Conservation (phyloP, 2,329 filamentous ascomycete genomes). For the Venturia pyrina region DNA sequence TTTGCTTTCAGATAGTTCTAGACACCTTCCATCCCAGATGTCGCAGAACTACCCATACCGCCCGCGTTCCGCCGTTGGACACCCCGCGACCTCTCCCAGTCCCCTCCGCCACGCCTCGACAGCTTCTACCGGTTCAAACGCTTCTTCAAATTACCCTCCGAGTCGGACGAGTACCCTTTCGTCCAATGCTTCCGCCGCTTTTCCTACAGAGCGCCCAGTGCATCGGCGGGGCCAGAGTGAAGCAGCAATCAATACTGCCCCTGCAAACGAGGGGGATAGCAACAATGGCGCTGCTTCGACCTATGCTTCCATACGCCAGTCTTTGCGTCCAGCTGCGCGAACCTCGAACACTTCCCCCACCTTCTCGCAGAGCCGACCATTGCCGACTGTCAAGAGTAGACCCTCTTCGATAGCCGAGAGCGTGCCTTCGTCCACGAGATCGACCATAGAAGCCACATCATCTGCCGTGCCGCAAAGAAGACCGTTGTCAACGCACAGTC, state of each 20-base stretch:
- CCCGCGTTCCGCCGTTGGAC: slow-evolving; percentile 29
- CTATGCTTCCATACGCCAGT: slow-evolving; percentile 65
- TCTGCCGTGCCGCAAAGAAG: neutral
- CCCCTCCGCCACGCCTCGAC: slow-evolving; percentile 55
- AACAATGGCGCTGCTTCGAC: slow-evolving; percentile 47
- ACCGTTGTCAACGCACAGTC: slow-evolving; percentile 2
- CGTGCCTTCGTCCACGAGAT: neutral
- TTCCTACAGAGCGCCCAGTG: slow-evolving; percentile 30
- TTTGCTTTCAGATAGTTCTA: neutral
- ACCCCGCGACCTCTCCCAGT: slow-evolving; percentile 32
- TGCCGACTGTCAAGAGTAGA: neutral
- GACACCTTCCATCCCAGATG: neutral
- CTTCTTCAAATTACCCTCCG: slow-evolving; percentile 53
- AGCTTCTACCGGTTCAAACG: slow-evolving; percentile 60
- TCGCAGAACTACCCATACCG: slow-evolving; percentile 18
- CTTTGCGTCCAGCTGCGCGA: slow-evolving; percentile 49
- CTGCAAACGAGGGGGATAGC: slow-evolving; percentile 35
- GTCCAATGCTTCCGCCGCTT: slow-evolving; percentile 58
- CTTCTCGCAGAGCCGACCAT: neutral
- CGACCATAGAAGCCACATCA: neutral
- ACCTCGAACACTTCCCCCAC: neutral
- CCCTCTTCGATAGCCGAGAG: neutral
- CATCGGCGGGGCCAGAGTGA: slow-evolving; percentile 74
- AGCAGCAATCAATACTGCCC: slow-evolving; percentile 42
- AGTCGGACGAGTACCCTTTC: slow-evolving; percentile 61